Base-by-base conservation (phyloP, 2,329 filamentous ascomycete genomes). In the Talaromyces sp. region DNA sequence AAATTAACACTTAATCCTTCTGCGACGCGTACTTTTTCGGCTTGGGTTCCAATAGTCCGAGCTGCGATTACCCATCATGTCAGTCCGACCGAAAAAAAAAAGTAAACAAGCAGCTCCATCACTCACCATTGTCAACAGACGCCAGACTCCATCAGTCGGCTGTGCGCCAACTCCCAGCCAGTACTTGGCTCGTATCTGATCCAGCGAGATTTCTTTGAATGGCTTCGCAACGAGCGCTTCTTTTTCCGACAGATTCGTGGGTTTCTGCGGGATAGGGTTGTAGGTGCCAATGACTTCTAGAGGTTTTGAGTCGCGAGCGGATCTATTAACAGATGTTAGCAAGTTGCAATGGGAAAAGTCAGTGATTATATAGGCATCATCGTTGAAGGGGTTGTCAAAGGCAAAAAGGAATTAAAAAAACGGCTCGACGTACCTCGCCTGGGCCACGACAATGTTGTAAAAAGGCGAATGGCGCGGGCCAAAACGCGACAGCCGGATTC, bases 151-250 rank as follows among this genome's bases (percentile, higher is more conserved):
- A 67, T 97, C 91, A 64, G 89, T 93, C 10, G 95, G 95, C 78
- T 99, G 95, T 59, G 95, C 95, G 0, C 95, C 95, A 3, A 98
- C 93, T 73, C 95, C 95, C 38, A 99, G 83, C 95, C 95, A 99
- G 80, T 99, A 99, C 75, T 89, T 88, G 60, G 93, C 90, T 62
- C 95, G 83, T 66, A 85, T 80, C 8, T 84, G 80, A 75, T 99
- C 95, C 14, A 99, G 83, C 70, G 91, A 88, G 73, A 99, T 90
- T 67, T 98, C 93, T 78, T 99, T 99, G 80, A 89, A 91, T 59
- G 90, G 84, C 61, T 86, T 85, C 19, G 86, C 85, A n/a, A 83
- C 68, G 58, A 72, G 70, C 31, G 75, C 70, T 64, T 75, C 73
- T 64, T 80, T 80, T 49, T 82, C 76, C 14, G 80, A 80, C 31